Evolutionary conservation across 1,284 basidiomycete genomes (phyloP).

Genomic region (Wallemia hederae): DNA sequence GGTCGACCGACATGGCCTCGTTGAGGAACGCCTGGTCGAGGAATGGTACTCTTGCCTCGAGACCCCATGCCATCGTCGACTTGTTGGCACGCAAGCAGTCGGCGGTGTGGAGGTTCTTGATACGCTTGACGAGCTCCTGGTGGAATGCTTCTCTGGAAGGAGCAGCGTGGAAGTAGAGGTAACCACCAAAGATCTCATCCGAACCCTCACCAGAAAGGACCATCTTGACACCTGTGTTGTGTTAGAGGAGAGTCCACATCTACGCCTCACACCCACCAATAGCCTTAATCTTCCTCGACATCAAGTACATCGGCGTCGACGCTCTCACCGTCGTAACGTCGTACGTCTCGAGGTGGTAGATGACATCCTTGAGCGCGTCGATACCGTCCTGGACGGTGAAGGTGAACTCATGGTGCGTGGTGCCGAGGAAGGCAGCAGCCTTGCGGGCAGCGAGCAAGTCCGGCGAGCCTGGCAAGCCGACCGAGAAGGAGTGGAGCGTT

Average conservation of each 20-base stretch:
- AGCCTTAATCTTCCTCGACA: conserved; percentile 95
- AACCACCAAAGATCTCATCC: conserved; percentile 95
- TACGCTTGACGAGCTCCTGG: conserved; percentile 76
- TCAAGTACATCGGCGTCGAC: conserved; percentile 54
- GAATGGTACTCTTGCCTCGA: conserved; percentile 96
- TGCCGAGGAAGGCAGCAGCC: conserved; percentile 77
- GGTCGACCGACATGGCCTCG: conserved; percentile 67
- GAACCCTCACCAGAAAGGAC: conserved; percentile 92
- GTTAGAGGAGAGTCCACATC: too few relatives aligned
- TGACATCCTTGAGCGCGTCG: conserved; percentile 90
- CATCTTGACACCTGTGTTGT: conserved; percentile 58
- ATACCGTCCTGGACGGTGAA: conserved; percentile 97
- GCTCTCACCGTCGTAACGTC: conserved; percentile 97
- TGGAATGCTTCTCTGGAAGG: conserved; percentile 72
- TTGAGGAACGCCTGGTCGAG: conserved; percentile 91
- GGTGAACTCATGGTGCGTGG: conserved; percentile 88
- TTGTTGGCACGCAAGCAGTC: conserved; percentile 98
- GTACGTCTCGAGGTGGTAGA: conserved; percentile 95
- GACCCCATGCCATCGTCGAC: conserved; percentile 99
- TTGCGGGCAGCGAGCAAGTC: conserved; percentile 83
- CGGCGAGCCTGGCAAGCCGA: conserved; percentile 82
- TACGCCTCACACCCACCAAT: conserved; percentile 25
- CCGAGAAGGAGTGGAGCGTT: conserved; percentile 88
- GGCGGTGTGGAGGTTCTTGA: conserved; percentile 92
- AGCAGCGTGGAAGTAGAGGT: conserved; percentile 98